Conservation (phyloP, 2,329 filamentous ascomycete genomes). For the Emergomyces pasteurianus region DNA sequence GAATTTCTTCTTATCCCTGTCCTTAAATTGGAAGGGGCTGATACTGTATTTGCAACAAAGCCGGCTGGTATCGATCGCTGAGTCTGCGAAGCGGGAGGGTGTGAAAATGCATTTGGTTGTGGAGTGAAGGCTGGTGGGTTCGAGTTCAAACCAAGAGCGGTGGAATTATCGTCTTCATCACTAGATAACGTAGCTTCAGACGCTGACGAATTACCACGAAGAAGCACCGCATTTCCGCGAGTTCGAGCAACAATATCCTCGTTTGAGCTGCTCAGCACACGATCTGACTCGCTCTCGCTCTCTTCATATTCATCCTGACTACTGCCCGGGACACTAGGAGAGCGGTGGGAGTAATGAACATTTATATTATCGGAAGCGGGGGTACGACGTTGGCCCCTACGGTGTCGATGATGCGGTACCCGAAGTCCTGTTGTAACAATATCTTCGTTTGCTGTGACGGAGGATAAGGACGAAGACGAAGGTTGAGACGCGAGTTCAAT, state of each 20-base stretch:
- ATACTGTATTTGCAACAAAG: slow-evolving; percentile 38
- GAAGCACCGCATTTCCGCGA: slow-evolving; percentile 14
- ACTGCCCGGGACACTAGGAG: slow-evolving; percentile 44
- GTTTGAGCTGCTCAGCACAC: slow-evolving; percentile 51
- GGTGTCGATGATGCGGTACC: slow-evolving; percentile 54
- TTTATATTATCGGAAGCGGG: slow-evolving; percentile 29
- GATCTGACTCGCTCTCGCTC: slow-evolving; percentile 80
- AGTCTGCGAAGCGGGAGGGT: slow-evolving; percentile 53
- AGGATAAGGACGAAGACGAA: slow-evolving; percentile 86
- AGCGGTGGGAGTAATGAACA: slow-evolving; percentile 30
- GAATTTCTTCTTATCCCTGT: slow-evolving; percentile 29
- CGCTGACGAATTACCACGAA: slow-evolving; percentile 15
- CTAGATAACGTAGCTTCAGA: slow-evolving; percentile 26
- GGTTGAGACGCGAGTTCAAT: slow-evolving; percentile 86
- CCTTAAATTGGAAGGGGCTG: slow-evolving; percentile 23
- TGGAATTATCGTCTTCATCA: slow-evolving; percentile 63
- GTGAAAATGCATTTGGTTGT: slow-evolving; percentile 84
- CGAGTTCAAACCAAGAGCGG: slow-evolving; percentile 58
- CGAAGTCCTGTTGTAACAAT: slow-evolving; percentile 81
- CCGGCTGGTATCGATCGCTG: slow-evolving; percentile 31
- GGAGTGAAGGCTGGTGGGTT: slow-evolving; percentile 56
- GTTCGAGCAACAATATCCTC: slow-evolving; percentile 38
- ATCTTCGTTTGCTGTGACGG: slow-evolving; percentile 58
- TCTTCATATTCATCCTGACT: slow-evolving; percentile 94
- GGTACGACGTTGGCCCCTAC: slow-evolving; percentile 40